Conservation (phyloP, 192 early-diverging fungal species). For the Coemansia sp. region DNA sequence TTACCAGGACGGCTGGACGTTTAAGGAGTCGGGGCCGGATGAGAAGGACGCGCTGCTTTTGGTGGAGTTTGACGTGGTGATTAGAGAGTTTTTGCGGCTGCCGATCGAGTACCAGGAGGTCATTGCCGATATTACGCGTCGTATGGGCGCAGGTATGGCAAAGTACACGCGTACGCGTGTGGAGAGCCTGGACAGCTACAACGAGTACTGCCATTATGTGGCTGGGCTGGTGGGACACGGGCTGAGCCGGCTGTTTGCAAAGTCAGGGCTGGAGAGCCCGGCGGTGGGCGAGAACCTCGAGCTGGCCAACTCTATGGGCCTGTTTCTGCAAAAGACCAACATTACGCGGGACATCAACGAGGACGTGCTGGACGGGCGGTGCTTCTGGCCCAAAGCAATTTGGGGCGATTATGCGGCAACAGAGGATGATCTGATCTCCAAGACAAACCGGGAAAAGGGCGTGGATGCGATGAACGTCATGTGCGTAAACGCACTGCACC, state of each 20-base stretch:
- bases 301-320: constrained; percentile 90
- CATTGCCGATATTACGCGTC: constrained; percentile 86
- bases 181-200: constrained; percentile 82
- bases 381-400: constrained; percentile 96
- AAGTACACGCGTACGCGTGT: constrained; percentile 71
- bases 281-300: constrained; percentile 52
- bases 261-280: constrained; percentile 75
- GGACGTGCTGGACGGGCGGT: constrained; percentile 82
- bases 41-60: constrained; percentile 94
- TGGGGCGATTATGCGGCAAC: constrained; percentile 82
- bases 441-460: constrained; percentile 67
- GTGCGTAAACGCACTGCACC: constrained; percentile 79
- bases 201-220: constrained; percentile 97
- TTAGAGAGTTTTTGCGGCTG: constrained; percentile 84
- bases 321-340: constrained; percentile 98
- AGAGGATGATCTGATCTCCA: constrained; percentile 70
- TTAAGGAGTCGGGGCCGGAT: constrained; percentile 79
- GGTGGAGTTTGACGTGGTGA: constrained; percentile 85
- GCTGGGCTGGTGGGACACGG: constrained; percentile 95
- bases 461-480: constrained; percentile 85
- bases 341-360: constrained; percentile 95
- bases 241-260: constrained; percentile 86
- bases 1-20: constrained; percentile 76
- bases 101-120: constrained; percentile 71
- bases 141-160: constrained; percentile 97